phyloP scores from a whole-genome alignment of 495 filamentous ascomycete genomes.

The Hyaloscypha hepaticicola region DNA sequence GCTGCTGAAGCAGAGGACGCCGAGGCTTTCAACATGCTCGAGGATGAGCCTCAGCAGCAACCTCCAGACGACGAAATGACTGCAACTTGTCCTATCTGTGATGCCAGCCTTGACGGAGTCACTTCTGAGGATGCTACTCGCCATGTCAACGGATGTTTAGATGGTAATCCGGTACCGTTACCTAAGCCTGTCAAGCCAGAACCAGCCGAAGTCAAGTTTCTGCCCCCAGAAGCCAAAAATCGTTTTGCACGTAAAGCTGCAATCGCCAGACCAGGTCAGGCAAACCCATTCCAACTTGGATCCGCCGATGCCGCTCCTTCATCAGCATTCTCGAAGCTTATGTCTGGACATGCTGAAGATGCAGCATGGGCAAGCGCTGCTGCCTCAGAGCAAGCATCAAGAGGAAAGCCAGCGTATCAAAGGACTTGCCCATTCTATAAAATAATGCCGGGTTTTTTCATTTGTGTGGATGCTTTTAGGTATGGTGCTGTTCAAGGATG shows the following conservation, averaged over 20 bases:
- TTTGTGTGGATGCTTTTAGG: slow-evolving; percentile 94
- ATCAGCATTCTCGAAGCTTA: slow-evolving; percentile 88
- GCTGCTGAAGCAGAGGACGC: slow-evolving; percentile 39
- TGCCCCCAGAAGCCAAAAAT: slow-evolving; percentile 41
- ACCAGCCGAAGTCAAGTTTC: slow-evolving; percentile 33
- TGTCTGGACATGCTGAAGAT: slow-evolving; percentile 88
- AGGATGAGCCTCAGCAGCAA: slow-evolving; percentile 10
- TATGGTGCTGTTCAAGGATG: slow-evolving; percentile 92
- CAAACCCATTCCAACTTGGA: slow-evolving; percentile 64
- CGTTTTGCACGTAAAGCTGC: slow-evolving; percentile 61
- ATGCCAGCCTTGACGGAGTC: slow-evolving; percentile 56
- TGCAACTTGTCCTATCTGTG: slow-evolving; percentile 74
- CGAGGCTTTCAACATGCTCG: slow-evolving; percentile 36
- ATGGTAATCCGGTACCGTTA: slow-evolving; percentile 66
- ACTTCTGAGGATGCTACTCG: slow-evolving; percentile 56
- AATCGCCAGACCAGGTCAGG: slow-evolving; percentile 72
- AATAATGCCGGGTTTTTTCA: slow-evolving; percentile 86
- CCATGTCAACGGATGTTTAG: slow-evolving; percentile 94
- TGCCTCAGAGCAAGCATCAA: slow-evolving; percentile 69
- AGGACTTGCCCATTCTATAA: slow-evolving; percentile 98
- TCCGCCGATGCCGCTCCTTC: slow-evolving; percentile 33
- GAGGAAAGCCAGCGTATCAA: slow-evolving; percentile 87
- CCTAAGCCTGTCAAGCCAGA: slow-evolving; percentile 31
- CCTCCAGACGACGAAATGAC: slow-evolving; percentile 32
- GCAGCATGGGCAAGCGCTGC: slow-evolving; percentile 86